Base-by-base conservation (phyloP, 2,329 filamentous ascomycete species). In the Alternaria gansuensis region DNA sequence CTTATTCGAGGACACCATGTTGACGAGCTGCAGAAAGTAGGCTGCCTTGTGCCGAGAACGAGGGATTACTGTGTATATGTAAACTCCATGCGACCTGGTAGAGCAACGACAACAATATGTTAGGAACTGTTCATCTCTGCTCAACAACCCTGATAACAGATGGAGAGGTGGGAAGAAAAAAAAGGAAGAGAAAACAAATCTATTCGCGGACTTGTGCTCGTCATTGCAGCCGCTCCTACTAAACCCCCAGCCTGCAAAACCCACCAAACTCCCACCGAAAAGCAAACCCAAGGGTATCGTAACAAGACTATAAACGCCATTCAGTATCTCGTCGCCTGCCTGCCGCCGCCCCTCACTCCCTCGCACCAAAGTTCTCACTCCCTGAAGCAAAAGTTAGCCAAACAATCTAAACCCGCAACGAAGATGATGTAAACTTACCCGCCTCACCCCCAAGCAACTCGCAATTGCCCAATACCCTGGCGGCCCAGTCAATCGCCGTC, bases 221-320 rank as follows among this genome's bases (percentile, higher is more conserved):
- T 46, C 28, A 8, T 46, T 4, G 43, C 43, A 23, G 43, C 43
- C 43, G 43, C 43, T 31, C 29, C 17, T 33, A 46, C 43, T 11
- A 6, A 45, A 28, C 28, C 26, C 37, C 43, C 10, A 31, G 2
- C 28, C 28, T 31, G 17, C 28, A 45, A 14, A 24, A 23, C 13
- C 10, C 21, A 23, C 9, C 13, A 46, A 46, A 34, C 44, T 13
- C 44, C 13, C 8, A 34, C 29, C 44, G 11, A 24, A 17, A 33
- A 46, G 11, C 44, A 46, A n/a, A 24, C 13, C 28, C 44, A 33
- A 23, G 44, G 44, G 37, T 40, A 40, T 40, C 37, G 23, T 34
- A 46, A 34, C 17, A 34, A 46, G 34, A 34, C 44, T 11, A 2
- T n/a, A 34, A 46, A 46, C 44, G 44, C 44, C 44, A 17, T 23